Conservation (phyloP, 306 rosid genomes). For the Senna siamea region DNA sequence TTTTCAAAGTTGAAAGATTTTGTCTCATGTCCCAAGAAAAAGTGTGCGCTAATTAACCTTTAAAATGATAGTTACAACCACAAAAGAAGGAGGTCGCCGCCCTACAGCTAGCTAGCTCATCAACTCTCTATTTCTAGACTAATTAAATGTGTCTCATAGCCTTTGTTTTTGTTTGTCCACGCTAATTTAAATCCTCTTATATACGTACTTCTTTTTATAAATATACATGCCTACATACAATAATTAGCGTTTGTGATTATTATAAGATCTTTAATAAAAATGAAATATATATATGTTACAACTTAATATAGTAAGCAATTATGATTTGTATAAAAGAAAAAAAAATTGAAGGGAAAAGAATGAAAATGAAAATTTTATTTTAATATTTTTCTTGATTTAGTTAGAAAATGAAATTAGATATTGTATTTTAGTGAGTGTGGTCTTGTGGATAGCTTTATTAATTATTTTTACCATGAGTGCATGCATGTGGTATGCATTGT, state of each 20-base stretch:
- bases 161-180: background rate
- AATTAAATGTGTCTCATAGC: background rate
- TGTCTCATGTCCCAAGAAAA: background rate
- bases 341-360: no score
- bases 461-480: conserved; percentile 14
- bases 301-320: no score
- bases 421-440: conserved; percentile 21
- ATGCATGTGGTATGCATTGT: background rate
- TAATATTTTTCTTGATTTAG: no score
- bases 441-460: background rate
- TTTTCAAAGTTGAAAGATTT: no score
- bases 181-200: background rate
- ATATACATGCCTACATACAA: no score
- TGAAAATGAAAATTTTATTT: no score
- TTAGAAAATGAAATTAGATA: no score
- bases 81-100: background rate
- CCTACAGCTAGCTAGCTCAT: background rate
- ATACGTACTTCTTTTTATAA: no score
- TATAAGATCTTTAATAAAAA: no score
- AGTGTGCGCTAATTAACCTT: background rate
- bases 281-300: no score
- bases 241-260: no score
- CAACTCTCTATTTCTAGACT: background rate
- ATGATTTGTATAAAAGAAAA: no score
- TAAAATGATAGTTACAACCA: conserved; percentile 33